Conservation (phyloP, 2,329 filamentous ascomycete species). For the Xylariaceae sp. region DNA sequence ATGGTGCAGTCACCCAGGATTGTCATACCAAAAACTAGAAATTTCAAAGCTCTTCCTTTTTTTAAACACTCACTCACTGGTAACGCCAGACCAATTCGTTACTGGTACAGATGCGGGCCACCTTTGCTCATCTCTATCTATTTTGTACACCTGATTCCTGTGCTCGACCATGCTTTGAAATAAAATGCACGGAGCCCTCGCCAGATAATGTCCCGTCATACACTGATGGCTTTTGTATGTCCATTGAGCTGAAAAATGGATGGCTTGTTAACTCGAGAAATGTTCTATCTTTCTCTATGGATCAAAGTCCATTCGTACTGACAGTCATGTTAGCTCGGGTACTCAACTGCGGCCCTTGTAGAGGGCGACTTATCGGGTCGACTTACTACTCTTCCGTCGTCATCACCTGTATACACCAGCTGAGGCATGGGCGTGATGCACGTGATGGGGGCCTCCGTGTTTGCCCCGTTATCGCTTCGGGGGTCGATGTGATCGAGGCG, state of each 20-base stretch:
- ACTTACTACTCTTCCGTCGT: slow-evolving; percentile 83
- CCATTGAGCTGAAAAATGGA: slow-evolving; percentile 11
- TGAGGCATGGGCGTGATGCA: slow-evolving; percentile 80
- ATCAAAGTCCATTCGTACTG: slow-evolving; percentile 61
- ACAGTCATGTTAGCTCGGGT: slow-evolving; percentile 19
- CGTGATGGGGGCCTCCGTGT: slow-evolving; percentile 67
- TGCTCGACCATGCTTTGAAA: neutral
- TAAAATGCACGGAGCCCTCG: neutral
- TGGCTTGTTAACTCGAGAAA: slow-evolving; percentile 21
- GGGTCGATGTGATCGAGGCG: slow-evolving; percentile 74
- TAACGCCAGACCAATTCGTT: neutral
- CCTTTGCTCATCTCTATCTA: slow-evolving; percentile 9
- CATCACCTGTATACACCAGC: slow-evolving; percentile 88
- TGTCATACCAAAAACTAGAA: slow-evolving; percentile 4
- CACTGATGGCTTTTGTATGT: slow-evolving; percentile 21
- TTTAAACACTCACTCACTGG: neutral
- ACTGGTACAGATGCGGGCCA: slow-evolving; percentile 1
- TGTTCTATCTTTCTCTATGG: slow-evolving; percentile 51
- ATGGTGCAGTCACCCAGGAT: slow-evolving; percentile 4
- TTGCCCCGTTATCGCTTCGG: slow-evolving; percentile 54
- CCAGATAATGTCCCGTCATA: slow-evolving; percentile 13
- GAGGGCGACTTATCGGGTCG: neutral
- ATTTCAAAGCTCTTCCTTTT: slow-evolving; percentile 10
- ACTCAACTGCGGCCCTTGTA: neutral
- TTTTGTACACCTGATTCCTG: slow-evolving; percentile 5